These are phyloP conservation scores for Trypethelium eluteriae DNA, from an alignment of 495 filamentous ascomycete species.

Conservation along the genomic window DNA sequence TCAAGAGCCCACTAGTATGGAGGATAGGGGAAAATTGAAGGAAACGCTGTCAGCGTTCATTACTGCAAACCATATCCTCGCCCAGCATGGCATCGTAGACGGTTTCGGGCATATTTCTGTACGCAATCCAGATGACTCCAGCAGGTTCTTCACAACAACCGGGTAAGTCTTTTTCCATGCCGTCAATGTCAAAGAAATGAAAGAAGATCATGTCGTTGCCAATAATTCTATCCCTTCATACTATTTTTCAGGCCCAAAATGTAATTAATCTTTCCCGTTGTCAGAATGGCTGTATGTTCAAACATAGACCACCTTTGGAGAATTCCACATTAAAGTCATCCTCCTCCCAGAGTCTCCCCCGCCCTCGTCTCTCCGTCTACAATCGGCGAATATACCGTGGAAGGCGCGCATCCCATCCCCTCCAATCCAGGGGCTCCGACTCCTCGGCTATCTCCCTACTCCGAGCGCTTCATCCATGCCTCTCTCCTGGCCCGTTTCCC, in stretches of 20 bases:
- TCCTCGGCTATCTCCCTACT: slow-evolving; percentile 20
- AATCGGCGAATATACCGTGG: slow-evolving; percentile 33
- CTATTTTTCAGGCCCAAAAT: background rate
- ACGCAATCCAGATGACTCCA: slow-evolving; percentile 31
- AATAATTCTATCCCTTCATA: background rate
- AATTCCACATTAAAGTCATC: background rate
- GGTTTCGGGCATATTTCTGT: slow-evolving; percentile 32
- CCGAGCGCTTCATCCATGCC: slow-evolving; percentile 35
- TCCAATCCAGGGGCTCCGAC: background rate
- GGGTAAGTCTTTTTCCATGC: background rate
- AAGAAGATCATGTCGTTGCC: background rate
- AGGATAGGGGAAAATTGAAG: background rate
- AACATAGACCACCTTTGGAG: background rate
- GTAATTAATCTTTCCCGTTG: no score
- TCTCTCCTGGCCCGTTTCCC: slow-evolving; percentile 14
- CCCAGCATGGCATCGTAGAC: background rate
- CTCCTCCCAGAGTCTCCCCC: slow-evolving; percentile 27
- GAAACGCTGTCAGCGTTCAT: background rate
- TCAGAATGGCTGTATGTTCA: no score
- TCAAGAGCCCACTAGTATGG: background rate
- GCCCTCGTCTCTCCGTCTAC: slow-evolving; percentile 28
- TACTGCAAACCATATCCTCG: background rate
- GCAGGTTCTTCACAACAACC: slow-evolving; percentile 26
- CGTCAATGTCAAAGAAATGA: background rate
- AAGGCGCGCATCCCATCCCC: slow-evolving; percentile 26